Percentiles rank a stretch among this genome's conserved stretches.
Conservation (phyloP, 371 early-diverging fungal genomes). For the Paraphysoderma sedebokerense region DNA sequence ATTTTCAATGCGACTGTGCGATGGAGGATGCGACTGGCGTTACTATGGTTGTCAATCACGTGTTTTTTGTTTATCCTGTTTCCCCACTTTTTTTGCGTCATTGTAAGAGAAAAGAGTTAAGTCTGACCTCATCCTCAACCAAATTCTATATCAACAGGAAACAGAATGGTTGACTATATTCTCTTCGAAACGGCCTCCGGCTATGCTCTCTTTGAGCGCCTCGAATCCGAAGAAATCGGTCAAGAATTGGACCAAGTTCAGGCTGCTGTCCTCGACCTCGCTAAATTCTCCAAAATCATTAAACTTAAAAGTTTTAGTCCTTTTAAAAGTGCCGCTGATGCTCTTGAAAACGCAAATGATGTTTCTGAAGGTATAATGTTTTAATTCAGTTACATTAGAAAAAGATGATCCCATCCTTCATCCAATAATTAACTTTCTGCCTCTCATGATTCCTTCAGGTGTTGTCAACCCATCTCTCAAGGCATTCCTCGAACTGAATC, state of each 20-base stretch:
- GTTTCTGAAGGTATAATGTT: slow-evolving; percentile 74
- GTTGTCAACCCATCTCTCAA: slow-evolving; percentile 65
- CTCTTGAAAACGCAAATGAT: slow-evolving; percentile 92
- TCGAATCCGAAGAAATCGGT: slow-evolving; percentile 89
- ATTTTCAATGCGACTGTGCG: no score
- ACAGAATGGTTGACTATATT: slow-evolving; percentile 22
- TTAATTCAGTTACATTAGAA: neutral
- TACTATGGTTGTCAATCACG: no score
- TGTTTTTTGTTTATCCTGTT: no score
- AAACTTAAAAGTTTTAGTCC: slow-evolving; percentile 87
- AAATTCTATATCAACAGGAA: no score
- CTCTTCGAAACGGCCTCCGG: slow-evolving; percentile 92
- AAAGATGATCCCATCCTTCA: neutral
- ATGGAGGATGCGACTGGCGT: no score
- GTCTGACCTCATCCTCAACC: no score
- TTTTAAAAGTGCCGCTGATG: slow-evolving; percentile 92
- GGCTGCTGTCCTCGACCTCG: slow-evolving; percentile 59
- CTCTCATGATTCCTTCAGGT: slow-evolving; percentile 27
- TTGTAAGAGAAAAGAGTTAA: no score
- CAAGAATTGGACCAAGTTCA: slow-evolving; percentile 79
- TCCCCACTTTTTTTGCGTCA: no score
- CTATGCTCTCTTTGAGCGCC: slow-evolving; percentile 87
- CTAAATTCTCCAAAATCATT: slow-evolving; percentile 77
- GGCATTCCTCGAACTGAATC: slow-evolving; percentile 83
- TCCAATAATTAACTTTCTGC: neutral